phyloP scores from a whole-genome alignment of 1,139 yeast genomes.

The Wickerhamomyces sp. region DNA sequence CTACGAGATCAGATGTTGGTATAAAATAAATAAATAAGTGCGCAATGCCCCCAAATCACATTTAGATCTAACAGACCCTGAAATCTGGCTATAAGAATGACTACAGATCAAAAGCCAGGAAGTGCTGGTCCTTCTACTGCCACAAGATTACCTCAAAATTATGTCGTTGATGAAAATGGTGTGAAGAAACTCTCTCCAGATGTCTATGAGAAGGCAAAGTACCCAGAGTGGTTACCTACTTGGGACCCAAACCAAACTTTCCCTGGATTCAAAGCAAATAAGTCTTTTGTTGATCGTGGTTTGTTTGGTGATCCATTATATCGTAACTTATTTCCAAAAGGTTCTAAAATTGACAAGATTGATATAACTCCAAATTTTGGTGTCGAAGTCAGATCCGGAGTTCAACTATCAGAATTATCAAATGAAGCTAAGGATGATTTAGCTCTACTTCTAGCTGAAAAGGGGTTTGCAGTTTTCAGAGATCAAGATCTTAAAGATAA shows the following conservation, averaged over 20 bases:
- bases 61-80: too few relatives aligned
- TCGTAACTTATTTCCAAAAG: constrained; percentile 1
- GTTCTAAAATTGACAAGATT: background rate
- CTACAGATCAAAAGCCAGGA: background rate
- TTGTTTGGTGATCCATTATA: background rate
- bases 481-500: constrained; percentile 46
- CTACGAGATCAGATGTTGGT: too few relatives aligned
- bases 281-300: constrained; percentile 1
- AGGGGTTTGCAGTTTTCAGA: constrained; percentile 45
- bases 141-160: background rate
- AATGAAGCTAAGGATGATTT: constrained; percentile 19
- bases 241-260: constrained; percentile 2
- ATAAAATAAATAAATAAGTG: too few relatives aligned
- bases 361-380: constrained; percentile 7
- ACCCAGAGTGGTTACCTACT: constrained; percentile 3
- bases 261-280: background rate
- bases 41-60: too few relatives aligned
- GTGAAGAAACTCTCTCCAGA: background rate
- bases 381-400: constrained; percentile 35
- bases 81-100: too few relatives aligned
- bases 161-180: constrained; percentile 2
- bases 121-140: background rate
- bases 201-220: background rate
- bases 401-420: constrained; percentile 5
- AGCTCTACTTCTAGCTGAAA: constrained; percentile 44